These are phyloP conservation scores for Hygrocybe coccinea DNA, from an alignment of 768 basidiomycete species.

Conservation along the genomic window DNA sequence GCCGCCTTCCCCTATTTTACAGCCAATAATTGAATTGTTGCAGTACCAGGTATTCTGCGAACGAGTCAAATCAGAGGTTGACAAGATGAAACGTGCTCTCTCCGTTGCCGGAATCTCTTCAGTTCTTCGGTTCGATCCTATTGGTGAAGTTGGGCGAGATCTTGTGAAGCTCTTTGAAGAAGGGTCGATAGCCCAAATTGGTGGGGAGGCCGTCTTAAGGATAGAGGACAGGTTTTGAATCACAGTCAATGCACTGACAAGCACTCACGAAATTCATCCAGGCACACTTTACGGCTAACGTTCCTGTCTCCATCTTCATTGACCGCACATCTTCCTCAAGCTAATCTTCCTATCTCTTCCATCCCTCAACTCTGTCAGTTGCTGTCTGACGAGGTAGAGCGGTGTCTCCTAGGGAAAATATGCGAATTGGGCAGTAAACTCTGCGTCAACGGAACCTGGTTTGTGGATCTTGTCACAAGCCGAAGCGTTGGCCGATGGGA, in stretches of 20 bases:
- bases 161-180: constrained; percentile 49
- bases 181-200: constrained; percentile 40
- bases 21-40: constrained; percentile 70
- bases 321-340: constrained; percentile 75
- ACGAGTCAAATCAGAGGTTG: constrained; percentile 55
- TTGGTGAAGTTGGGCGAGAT: constrained; percentile 63
- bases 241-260: background rate
- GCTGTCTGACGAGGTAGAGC: constrained; percentile 72
- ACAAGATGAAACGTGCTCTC: constrained; percentile 46
- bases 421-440: constrained; percentile 59
- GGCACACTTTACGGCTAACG: constrained; percentile 72
- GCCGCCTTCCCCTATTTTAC: constrained; percentile 50
- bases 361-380: constrained; percentile 73
- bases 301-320: constrained; percentile 71
- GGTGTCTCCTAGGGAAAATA: constrained; percentile 61
- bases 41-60: constrained; percentile 76
- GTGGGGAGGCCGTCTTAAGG: constrained; percentile 69
- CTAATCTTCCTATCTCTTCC: constrained; percentile 67
- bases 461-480: constrained; percentile 55
- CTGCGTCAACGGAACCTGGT: constrained; percentile 67
- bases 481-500: constrained; percentile 78
- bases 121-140: constrained; percentile 52
- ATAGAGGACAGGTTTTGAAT: constrained; percentile 59
- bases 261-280: constrained; percentile 21
- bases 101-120: constrained; percentile 50